phyloP scores from a whole-genome alignment of 768 basidiomycete species.

The Lactifluus subvellereus region DNA sequence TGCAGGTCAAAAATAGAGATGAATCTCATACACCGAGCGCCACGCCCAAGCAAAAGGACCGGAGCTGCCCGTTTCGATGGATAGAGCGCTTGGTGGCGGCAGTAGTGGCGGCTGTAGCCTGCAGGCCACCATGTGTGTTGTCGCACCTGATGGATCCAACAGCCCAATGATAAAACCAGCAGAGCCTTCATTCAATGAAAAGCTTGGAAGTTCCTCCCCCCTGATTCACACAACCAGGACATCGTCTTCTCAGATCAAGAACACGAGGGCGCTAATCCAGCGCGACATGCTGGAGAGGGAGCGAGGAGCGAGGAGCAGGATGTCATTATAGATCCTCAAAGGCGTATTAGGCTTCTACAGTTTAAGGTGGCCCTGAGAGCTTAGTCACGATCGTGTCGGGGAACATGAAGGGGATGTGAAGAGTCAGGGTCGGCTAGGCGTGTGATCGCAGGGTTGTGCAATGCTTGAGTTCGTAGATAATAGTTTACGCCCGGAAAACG shows the following conservation, averaged over 20 bases:
- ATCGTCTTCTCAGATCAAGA: slow-evolving; percentile 1
- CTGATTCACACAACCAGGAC: not conserved
- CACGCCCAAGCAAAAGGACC: slow-evolving; percentile 1
- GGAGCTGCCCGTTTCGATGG: not conserved
- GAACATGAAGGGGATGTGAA: slow-evolving; percentile 15
- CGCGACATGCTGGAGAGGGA: not conserved
- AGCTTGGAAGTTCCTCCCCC: not conserved
- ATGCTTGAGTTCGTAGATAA: slow-evolving; percentile 1
- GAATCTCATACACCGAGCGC: not conserved
- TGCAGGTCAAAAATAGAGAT: not conserved
- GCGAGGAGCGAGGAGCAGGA: not conserved
- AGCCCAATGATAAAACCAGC: not conserved
- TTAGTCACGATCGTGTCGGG: slow-evolving; percentile 12
- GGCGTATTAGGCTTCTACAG: not conserved
- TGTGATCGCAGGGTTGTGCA: not conserved
- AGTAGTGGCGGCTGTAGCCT: slow-evolving; percentile 4
- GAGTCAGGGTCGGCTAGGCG: slow-evolving; percentile 11
- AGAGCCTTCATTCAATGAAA: not conserved
- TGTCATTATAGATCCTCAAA: not conserved
- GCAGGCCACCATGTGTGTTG: slow-evolving; percentile 19
- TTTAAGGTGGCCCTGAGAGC: slow-evolving; percentile 10
- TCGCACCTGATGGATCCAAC: not conserved
- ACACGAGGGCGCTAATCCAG: slow-evolving; percentile 1
- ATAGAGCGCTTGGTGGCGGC: not conserved
- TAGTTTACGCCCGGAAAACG: slow-evolving; percentile 13